Conservation (phyloP, 2,329 filamentous ascomycete species). For the Daldinia sp. region DNA sequence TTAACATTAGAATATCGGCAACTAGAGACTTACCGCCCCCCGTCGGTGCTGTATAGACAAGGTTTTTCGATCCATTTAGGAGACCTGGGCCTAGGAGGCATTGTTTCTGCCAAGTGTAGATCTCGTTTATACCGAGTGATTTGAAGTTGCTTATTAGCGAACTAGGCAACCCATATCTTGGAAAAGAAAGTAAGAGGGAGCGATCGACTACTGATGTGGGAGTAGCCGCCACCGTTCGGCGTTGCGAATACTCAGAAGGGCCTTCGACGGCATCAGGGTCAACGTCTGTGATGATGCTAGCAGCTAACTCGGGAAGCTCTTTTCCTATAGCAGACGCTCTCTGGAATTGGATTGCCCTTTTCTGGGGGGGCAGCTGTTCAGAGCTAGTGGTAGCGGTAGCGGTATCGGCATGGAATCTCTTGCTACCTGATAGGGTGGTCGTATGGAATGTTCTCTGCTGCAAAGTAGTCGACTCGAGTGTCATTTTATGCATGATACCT, state of each 20-base stretch:
- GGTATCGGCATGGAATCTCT: conserved; percentile 50
- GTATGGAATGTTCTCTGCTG: conserved; percentile 51
- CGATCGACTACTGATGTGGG: conserved; percentile 61
- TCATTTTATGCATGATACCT: conserved; percentile 58
- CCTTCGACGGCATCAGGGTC: conserved; percentile 33
- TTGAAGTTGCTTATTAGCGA: conserved; percentile 71
- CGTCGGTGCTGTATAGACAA: conserved; percentile 83
- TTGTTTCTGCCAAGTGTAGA: conserved; percentile 82
- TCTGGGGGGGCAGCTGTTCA: conserved; percentile 34
- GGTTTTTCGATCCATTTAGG: conserved; percentile 69
- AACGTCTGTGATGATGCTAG: conserved; percentile 58
- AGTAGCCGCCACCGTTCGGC: conserved; percentile 60
- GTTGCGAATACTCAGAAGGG: conserved; percentile 65
- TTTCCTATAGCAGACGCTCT: conserved; percentile 33
- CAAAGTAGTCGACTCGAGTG: conserved; percentile 56
- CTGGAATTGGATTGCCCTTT: conserved; percentile 41
- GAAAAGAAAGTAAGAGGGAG: conserved; percentile 68
- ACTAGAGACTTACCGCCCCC: conserved; percentile 81
- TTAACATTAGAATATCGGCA: conserved; percentile 77
- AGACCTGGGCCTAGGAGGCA: conserved; percentile 74
- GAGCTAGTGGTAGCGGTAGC: conserved; percentile 31
- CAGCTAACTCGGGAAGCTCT: conserved; percentile 44
- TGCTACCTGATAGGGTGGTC: conserved; percentile 57
- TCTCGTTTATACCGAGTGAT: conserved; percentile 72
- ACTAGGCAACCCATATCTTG: conserved; percentile 68